Percentiles rank a stretch among this genome's conserved stretches.
Evolutionary conservation across 2,329 filamentous ascomycete species (phyloP).

Genomic region (Alternaria solani): DNA sequence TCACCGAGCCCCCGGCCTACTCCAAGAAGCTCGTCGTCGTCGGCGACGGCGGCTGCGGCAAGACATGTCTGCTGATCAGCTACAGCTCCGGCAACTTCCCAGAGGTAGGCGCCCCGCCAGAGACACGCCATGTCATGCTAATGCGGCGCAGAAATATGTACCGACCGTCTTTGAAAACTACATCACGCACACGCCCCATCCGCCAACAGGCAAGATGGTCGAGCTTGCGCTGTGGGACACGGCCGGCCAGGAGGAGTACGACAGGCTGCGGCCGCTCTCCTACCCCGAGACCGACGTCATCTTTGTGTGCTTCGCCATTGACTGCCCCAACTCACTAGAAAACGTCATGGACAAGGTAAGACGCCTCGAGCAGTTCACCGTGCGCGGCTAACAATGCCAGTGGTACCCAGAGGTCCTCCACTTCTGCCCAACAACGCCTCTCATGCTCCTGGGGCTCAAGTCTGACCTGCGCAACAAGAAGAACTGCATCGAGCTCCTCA

Average conservation of each 20-base stretch:
- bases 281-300: conserved; percentile 98
- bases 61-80: conserved; percentile 97
- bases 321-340: conserved; percentile 96
- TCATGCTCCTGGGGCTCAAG: conserved; percentile 95
- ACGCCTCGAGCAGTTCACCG: not conserved
- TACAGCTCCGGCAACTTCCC: conserved; percentile 99
- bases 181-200: conserved; percentile 95
- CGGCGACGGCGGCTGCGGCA: conserved; percentile 96
- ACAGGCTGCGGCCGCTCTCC: conserved; percentile 90
- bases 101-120: conserved; percentile 69
- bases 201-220: conserved; percentile 87
- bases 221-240: conserved; percentile 99
- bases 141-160: conserved; percentile 85
- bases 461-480: conserved; percentile 95
- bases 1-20: conserved; percentile 90
- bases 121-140: conserved; percentile 5
- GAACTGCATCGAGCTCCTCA: conserved; percentile 97
- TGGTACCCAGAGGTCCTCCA: conserved; percentile 99
- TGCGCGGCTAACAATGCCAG: conserved; percentile 60
- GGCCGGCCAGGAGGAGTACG: conserved; percentile 97
- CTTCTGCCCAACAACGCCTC: conserved; percentile 96
- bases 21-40: conserved; percentile 99
- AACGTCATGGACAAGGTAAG: conserved; percentile 98
- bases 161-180: conserved; percentile 99
- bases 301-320: conserved; percentile 98